Conservation (phyloP, 176 grass and related monocot genomes). For the Juncus effusus region DNA sequence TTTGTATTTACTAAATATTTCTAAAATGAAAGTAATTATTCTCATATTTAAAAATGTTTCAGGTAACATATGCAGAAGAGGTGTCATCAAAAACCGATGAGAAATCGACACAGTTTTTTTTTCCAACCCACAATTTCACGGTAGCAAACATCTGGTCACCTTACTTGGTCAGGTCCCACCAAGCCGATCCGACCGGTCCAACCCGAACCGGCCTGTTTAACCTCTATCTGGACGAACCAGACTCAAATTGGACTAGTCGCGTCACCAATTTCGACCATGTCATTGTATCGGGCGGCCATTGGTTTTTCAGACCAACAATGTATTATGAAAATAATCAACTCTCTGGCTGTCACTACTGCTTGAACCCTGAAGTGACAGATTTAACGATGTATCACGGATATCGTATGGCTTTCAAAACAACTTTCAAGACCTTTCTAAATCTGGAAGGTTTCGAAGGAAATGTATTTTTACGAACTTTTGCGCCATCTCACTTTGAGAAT, state of each 20-base stretch:
- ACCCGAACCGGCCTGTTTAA: background rate
- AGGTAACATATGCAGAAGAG: conserved; percentile 31
- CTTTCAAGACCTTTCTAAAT: conserved; percentile 21
- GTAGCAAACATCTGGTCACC: conserved; percentile 21
- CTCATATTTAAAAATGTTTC: background rate
- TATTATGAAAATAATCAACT: conserved; percentile 18
- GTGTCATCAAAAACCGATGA: conserved; percentile 20
- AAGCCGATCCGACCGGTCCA: conserved; percentile 5
- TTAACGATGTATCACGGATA: background rate
- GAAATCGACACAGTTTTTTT: conserved; percentile 23
- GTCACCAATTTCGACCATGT: conserved; percentile 13
- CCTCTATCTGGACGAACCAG: conserved; percentile 13
- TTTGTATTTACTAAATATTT: background rate
- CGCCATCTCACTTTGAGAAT: conserved; percentile 37
- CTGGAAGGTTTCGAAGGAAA: background rate
- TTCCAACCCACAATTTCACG: conserved; percentile 36
- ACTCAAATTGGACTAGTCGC: conserved; percentile 17
- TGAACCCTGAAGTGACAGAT: background rate
- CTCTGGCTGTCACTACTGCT: conserved; percentile 6
- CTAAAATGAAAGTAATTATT: no score
- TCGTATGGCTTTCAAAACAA: conserved; percentile 9
- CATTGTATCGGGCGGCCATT: conserved; percentile 24
- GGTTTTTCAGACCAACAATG: conserved; percentile 25
- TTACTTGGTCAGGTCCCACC: conserved; percentile 12
- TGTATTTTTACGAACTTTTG: conserved; percentile 17